A percentile compares a stretch with the other conserved stretches of the same genome.
Evolutionary conservation across 208 protist genomes (phyloP).

Genomic region (Willaertia magna): DNA sequence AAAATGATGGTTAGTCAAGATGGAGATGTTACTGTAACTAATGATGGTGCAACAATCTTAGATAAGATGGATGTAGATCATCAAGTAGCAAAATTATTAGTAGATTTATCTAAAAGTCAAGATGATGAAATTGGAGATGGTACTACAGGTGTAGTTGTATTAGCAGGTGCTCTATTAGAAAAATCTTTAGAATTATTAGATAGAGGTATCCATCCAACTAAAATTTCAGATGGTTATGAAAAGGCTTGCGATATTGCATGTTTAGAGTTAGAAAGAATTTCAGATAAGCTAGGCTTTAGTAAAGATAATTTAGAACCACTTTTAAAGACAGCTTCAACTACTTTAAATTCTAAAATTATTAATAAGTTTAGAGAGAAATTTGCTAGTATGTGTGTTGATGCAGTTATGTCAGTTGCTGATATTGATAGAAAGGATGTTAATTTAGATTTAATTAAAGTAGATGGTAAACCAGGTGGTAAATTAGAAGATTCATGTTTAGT

Average conservation of each 20-base stretch:
- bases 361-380: conserved; percentile 88
- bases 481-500: conserved; percentile 95
- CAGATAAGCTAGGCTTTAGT: conserved; percentile 50
- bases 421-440: conserved; percentile 97
- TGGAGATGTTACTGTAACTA: conserved; percentile 97
- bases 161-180: conserved; percentile 96
- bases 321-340: conserved; percentile 91
- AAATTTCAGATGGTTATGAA: conserved; percentile 96
- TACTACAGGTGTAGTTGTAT: conserved; percentile 98
- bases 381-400: conserved; percentile 95
- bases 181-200: conserved; percentile 88
- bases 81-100: conserved; percentile 97
- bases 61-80: conserved; percentile 96
- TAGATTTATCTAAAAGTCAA: conserved; percentile 98
- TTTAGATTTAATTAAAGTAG: conserved; percentile 99
- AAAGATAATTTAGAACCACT: conserved; percentile 72
- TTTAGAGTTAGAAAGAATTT: conserved; percentile 72
- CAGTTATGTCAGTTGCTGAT: conserved; percentile 96
- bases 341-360: conserved; percentile 96
- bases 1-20: conserved; percentile 95
- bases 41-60: conserved; percentile 98
- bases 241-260: conserved; percentile 86
- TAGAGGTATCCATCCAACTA: conserved; percentile 94
- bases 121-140: conserved; percentile 99
- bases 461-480: conserved; percentile 87